Percentiles rank a stretch among this genome's conserved stretches.
Conservation (phyloP, 352 stramenopile genomes). For the Pythium guiyangense region DNA sequence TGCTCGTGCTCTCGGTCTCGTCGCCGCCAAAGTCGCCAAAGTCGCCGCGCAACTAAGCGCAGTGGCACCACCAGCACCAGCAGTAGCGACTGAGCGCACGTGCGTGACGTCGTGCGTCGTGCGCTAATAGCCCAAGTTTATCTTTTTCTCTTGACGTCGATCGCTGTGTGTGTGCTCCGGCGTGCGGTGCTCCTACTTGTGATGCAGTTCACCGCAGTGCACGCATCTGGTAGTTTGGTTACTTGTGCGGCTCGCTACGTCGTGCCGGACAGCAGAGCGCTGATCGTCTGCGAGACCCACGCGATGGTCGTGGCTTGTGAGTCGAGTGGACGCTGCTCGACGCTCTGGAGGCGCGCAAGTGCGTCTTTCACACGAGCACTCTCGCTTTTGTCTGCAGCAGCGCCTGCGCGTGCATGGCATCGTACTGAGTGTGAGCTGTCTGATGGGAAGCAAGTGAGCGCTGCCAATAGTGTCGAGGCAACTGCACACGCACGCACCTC, state of each 20-base stretch:
- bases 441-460: too few relatives aligned
- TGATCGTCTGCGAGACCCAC: constrained; percentile 1
- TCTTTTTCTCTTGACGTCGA: background rate
- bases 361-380: background rate
- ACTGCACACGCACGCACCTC: too few relatives aligned
- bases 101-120: background rate
- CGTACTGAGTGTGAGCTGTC: background rate
- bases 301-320: background rate
- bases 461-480: too few relatives aligned
- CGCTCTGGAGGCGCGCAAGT: background rate
- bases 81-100: too few relatives aligned
- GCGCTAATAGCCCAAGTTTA: too few relatives aligned
- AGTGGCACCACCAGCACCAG: too few relatives aligned
- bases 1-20: constrained; percentile 47
- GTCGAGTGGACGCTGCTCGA: constrained; percentile 1
- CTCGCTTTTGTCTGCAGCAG: background rate
- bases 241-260: background rate
- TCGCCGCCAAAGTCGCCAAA: constrained; percentile 25
- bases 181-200: too few relatives aligned
- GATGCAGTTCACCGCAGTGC: too few relatives aligned
- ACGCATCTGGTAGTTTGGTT: background rate
- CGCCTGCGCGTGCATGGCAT: background rate
- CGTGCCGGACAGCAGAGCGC: background rate
- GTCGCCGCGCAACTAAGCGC: constrained; percentile 16
- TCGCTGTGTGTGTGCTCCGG: too few relatives aligned